Evolutionary conservation across 2,329 filamentous ascomycete species (phyloP), one percentile per base, ranked within the genome.

Genomic region (Cyanodermella asteris): DNA sequence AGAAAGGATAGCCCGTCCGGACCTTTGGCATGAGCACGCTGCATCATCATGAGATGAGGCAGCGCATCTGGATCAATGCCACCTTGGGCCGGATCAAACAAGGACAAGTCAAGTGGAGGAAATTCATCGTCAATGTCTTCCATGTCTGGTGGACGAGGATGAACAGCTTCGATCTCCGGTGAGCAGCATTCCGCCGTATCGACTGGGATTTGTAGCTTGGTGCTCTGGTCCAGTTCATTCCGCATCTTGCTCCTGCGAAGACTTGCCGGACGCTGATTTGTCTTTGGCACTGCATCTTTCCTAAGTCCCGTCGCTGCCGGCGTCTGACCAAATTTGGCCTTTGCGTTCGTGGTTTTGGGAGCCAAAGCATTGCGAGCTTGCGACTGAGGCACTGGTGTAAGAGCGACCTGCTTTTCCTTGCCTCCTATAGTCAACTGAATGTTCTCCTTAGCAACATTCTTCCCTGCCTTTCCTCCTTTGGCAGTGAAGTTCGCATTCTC

Each of bases 331-430:
- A 58, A 60, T 42, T 59, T 66, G 31, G 72, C 64, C 55, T 91
- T 94, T 27, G 77, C 80, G 47, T 97, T 97, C 26, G 87, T 94
- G 2, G 84, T 94, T 51, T 97, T 97, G 59, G 78, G 73, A 17
- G 84, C 84, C 23, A 97, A 55, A 8, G 80, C 20, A 4, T 19
- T 12, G 23, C 13, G 11, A 22, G 28, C 11, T 24, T 20, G 31
- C 13, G n/a, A 38, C 61, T 33, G 59, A 91, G 81, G 75, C 41
- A 76, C 60, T 16, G 84, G 84, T 13, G 84, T 94, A 27, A 75
- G 55, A 39, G 90, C 71, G 17, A 61, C 64, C 50, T 66, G 62
- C 40, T 64, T 68, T 38, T 66, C 59, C 34, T 51, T 42, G 43
- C 47, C 53, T 34, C 43, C 50, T 26, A 64, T 56, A 21, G 55